Percentiles rank a stretch among this genome's conserved stretches.
These are phyloP conservation scores for Tympanopsis confertula DNA, from an alignment of 2,329 filamentous ascomycete genomes.

Conservation along the genomic window DNA sequence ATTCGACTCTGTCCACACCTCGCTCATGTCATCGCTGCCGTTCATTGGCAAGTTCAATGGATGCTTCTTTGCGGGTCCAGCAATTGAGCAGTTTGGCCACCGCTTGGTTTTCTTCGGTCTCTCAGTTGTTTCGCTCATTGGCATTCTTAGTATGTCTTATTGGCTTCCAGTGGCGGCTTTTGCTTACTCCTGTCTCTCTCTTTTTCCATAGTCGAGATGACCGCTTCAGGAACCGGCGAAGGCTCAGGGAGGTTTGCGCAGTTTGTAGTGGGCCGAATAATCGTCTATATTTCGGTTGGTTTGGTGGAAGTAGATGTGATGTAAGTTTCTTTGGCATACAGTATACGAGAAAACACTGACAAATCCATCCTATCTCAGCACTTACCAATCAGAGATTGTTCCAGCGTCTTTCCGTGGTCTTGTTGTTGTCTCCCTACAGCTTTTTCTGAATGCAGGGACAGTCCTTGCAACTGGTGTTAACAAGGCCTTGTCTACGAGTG, in stretches of 20 bases:
- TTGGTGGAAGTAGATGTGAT: constrained; percentile 10
- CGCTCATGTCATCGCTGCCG: constrained; percentile 6
- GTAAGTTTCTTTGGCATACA: constrained; percentile 4
- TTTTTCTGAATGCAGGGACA: constrained; percentile 6
- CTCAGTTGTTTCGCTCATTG: constrained; percentile 7
- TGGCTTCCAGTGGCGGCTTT: not conserved
- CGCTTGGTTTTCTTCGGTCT: constrained; percentile 7
- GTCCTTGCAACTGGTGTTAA: constrained; percentile 7
- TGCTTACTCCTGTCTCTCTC: not conserved
- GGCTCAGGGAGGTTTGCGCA: constrained; percentile 7
- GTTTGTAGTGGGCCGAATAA: constrained; percentile 8
- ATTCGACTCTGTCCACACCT: constrained; percentile 6
- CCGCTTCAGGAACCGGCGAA: constrained; percentile 4
- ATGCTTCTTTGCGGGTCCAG: constrained; percentile 7
- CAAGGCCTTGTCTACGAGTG: constrained; percentile 4
- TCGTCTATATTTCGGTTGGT: constrained; percentile 10
- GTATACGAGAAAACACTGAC: not conserved
- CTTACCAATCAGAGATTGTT: constrained; percentile 10
- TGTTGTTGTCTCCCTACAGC: constrained; percentile 9
- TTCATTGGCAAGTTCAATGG: constrained; percentile 10
- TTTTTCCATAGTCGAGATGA: constrained; percentile 8
- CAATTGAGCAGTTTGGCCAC: constrained; percentile 8
- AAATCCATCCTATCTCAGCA: constrained; percentile 3
- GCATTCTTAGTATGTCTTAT: constrained; percentile 6
- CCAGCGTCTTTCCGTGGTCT: constrained; percentile 8